Percentiles rank a stretch among this genome's conserved stretches.
phyloP scores from a whole-genome alignment of 2,329 filamentous ascomycete species.

The Aspergillus quadricinctus region DNA sequence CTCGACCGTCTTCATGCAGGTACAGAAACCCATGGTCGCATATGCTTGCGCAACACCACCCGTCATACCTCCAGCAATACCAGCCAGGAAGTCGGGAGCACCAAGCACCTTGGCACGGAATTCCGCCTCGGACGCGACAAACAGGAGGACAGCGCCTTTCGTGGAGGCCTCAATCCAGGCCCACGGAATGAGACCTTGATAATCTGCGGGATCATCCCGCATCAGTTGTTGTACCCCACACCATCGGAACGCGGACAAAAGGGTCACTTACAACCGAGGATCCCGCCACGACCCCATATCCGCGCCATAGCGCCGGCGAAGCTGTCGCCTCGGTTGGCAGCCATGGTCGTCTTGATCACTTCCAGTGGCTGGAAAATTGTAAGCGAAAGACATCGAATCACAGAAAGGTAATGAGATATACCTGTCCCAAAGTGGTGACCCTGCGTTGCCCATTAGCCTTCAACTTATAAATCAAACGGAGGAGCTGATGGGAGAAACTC shows the following conservation, averaged over 20 bases:
- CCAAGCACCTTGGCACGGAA: constrained; percentile 83
- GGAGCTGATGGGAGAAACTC: constrained; percentile 30
- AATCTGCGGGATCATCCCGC: constrained; percentile 58
- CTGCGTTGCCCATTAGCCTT: constrained; percentile 30
- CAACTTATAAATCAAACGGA: neutral
- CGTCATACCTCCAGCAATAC: constrained; percentile 85
- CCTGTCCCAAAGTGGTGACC: constrained; percentile 66
- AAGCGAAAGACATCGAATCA: constrained; percentile 25
- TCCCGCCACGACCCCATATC: constrained; percentile 91
- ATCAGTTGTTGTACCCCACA: constrained; percentile 15
- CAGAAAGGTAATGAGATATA: constrained; percentile 24
- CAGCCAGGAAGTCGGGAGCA: constrained; percentile 79
- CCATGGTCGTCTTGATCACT: constrained; percentile 99
- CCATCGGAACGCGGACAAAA: constrained; percentile 8
- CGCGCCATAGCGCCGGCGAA: constrained; percentile 76
- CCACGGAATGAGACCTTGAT: constrained; percentile 99
- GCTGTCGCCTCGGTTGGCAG: constrained; percentile 86
- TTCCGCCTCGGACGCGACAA: constrained; percentile 97
- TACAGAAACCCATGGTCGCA: constrained; percentile 99
- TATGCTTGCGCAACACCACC: constrained; percentile 97
- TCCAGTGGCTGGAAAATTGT: constrained; percentile 79
- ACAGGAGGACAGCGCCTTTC: constrained; percentile 97
- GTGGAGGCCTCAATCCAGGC: constrained; percentile 99
- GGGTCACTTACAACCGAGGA: constrained; percentile 75
- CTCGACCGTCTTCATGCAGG: constrained; percentile 99